Evolutionary conservation across 2,329 filamentous ascomycete genomes (phyloP).

Genomic region (Dendryphion nanum): DNA sequence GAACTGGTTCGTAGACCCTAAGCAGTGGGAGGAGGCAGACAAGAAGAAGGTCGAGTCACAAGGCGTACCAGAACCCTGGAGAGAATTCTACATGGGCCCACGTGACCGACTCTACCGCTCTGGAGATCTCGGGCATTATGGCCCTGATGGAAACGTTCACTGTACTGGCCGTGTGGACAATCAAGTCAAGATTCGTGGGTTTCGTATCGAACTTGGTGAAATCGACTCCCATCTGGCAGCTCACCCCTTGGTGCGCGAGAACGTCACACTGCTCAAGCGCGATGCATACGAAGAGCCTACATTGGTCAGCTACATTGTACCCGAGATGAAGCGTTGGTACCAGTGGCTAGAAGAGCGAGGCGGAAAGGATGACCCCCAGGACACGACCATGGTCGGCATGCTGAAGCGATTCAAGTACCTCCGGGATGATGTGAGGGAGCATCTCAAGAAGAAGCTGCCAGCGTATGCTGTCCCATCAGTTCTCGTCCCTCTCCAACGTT

Average conservation of each 20-base stretch:
- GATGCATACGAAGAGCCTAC: slow-evolving; percentile 83
- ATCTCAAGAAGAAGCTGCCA: slow-evolving; percentile 70
- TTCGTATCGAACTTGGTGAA: slow-evolving; percentile 90
- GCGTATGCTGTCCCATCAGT: slow-evolving; percentile 73
- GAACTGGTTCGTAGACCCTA: slow-evolving; percentile 82
- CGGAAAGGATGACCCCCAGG: slow-evolving; percentile 38
- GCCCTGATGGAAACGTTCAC: slow-evolving; percentile 68
- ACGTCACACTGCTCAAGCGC: slow-evolving; percentile 79
- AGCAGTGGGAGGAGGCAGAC: slow-evolving; percentile 67
- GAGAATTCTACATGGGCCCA: slow-evolving; percentile 74
- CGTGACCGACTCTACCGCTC: slow-evolving; percentile 84
- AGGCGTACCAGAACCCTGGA: slow-evolving; percentile 67
- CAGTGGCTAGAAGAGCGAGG: slow-evolving; percentile 58
- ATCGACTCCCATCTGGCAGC: slow-evolving; percentile 82
- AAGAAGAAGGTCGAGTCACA: slow-evolving; percentile 50
- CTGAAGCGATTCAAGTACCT: slow-evolving; percentile 62
- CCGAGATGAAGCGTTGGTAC: slow-evolving; percentile 72
- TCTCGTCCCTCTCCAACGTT: slow-evolving; percentile 68
- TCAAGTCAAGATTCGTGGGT: slow-evolving; percentile 95
- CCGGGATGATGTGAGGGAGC: slow-evolving; percentile 60
- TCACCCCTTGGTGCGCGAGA: slow-evolving; percentile 75
- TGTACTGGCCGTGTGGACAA: slow-evolving; percentile 79
- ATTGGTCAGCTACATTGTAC: slow-evolving; percentile 77
- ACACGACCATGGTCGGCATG: slow-evolving; percentile 53
- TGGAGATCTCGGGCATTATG: slow-evolving; percentile 80